These are phyloP conservation scores for Adansonia rubrostipa DNA, from an alignment of 441 rosid genomes.

Conservation along the genomic window DNA sequence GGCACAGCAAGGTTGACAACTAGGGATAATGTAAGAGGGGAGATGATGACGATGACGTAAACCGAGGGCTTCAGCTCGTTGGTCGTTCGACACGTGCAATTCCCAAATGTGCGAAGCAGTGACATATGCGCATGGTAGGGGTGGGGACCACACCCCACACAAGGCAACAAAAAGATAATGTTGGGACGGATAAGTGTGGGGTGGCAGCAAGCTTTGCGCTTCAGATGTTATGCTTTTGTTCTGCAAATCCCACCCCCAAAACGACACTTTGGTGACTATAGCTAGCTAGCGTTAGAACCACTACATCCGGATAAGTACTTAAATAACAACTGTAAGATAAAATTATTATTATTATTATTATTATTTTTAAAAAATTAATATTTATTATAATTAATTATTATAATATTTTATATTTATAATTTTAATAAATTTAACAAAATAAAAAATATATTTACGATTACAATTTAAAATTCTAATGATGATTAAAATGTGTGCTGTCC, in stretches of 20 bases:
- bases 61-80: slow-evolving; percentile 26
- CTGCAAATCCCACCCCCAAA: slow-evolving; percentile 45
- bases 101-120: not conserved
- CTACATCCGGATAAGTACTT: not conserved
- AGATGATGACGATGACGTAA: slow-evolving; percentile 22
- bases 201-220: slow-evolving; percentile 39
- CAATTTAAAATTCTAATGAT: not conserved
- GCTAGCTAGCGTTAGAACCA: not conserved
- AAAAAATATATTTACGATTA: not conserved
- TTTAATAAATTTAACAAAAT: not conserved
- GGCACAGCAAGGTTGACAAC: slow-evolving; percentile 18
- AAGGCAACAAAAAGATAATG: slow-evolving; percentile 44
- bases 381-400: no score
- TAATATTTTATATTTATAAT: not conserved
- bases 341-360: no score
- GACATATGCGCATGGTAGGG: slow-evolving; percentile 41
- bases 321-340: no score
- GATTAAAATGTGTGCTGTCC: not conserved
- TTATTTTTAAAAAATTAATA: no score
- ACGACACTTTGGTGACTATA: not conserved
- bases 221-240: slow-evolving; percentile 59
- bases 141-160: slow-evolving; percentile 57
- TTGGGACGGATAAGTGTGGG: slow-evolving; percentile 33
- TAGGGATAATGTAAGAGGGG: not conserved
- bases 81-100: slow-evolving; percentile 43